Conservation (phyloP, 257 asterid species). For the Jacaranda copaia region DNA sequence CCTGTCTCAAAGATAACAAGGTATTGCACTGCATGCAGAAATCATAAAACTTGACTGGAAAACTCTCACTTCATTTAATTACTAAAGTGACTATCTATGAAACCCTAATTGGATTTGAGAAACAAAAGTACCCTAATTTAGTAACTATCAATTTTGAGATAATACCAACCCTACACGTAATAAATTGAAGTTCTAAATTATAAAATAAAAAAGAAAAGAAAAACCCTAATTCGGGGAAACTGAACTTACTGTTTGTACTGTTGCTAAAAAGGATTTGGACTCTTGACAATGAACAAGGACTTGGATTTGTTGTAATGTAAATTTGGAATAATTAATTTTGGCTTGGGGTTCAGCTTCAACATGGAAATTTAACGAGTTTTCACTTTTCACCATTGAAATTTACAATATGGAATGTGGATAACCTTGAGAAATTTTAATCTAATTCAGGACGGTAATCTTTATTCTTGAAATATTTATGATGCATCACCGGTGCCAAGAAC, state of each 20-base stretch:
- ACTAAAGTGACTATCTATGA: background rate
- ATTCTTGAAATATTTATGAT: background rate
- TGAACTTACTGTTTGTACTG: background rate
- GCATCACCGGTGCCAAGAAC: background rate
- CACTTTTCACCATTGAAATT: background rate
- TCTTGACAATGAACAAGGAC: background rate
- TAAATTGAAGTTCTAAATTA: background rate
- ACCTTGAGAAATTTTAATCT: background rate
- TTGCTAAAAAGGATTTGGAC: background rate
- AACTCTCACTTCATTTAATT: background rate
- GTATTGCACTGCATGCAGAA: constrained; percentile 52
- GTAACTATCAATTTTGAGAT: constrained; percentile 16
- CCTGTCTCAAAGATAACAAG: constrained; percentile 83
- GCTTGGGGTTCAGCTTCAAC: background rate
- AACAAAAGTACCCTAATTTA: background rate
- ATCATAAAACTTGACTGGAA: constrained; percentile 37
- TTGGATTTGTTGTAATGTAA: background rate
- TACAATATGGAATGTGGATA: background rate
- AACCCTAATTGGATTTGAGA: constrained; percentile 16
- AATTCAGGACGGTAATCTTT: background rate
- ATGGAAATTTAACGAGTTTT: background rate
- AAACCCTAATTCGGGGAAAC: background rate
- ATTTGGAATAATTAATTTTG: background rate
- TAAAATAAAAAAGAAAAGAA: no score
- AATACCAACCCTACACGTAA: background rate